These are phyloP conservation scores for Salix brachista DNA, from an alignment of 345 rosid species.

Conservation along the genomic window DNA sequence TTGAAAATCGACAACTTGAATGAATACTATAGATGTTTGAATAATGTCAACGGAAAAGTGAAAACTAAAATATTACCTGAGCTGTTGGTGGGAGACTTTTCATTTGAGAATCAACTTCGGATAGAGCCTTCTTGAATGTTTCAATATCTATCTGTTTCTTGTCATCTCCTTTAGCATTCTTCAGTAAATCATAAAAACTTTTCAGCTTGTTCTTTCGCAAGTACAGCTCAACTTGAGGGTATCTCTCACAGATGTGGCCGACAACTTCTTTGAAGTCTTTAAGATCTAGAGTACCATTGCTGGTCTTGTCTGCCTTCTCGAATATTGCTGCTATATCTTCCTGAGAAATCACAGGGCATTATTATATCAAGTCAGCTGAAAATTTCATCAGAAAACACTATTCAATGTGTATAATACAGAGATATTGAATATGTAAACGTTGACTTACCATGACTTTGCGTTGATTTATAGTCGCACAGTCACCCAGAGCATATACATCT, in stretches of 20 bases:
- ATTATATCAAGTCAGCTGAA: no score
- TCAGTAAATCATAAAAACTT: constrained; percentile 41
- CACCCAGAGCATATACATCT: constrained; percentile 68
- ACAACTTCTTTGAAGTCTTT: constrained; percentile 54
- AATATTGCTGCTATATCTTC: constrained; percentile 72
- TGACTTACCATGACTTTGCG: constrained; percentile 56
- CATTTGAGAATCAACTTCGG: constrained; percentile 77
- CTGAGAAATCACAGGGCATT: constrained; percentile 25
- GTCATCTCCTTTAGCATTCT: constrained; percentile 36
- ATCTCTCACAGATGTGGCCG: constrained; percentile 66
- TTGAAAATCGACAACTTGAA: background rate
- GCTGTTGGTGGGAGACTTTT: constrained; percentile 83
- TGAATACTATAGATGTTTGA: background rate
- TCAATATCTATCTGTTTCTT: constrained; percentile 44
- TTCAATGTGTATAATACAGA: background rate
- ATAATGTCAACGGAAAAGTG: background rate
- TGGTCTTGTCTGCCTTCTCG: constrained; percentile 58
- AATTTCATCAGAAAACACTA: background rate
- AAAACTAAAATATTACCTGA: constrained; percentile 42
- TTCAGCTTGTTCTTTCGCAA: constrained; percentile 56
- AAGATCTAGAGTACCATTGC: constrained; percentile 39
- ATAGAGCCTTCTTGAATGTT: constrained; percentile 49
- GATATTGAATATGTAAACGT: background rate
- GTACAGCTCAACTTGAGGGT: constrained; percentile 69
- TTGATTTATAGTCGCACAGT: constrained; percentile 73